Evolutionary conservation across 192 early-diverging fungal species (phyloP), one percentile per base, ranked within the genome.

Genomic region (Ambispora gerdemannii): DNA sequence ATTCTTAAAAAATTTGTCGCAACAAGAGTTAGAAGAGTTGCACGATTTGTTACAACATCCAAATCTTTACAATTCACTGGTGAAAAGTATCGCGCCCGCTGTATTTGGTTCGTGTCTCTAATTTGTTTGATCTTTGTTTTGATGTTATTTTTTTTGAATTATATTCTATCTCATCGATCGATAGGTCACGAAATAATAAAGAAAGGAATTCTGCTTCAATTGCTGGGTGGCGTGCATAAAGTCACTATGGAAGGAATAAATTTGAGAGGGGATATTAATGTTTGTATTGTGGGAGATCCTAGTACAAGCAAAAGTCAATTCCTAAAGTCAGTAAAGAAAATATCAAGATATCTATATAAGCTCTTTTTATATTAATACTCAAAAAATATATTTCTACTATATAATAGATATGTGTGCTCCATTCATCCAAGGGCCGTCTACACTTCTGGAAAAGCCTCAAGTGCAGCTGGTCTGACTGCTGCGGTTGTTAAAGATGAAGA

Each of bases 191-290:
- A 94, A 38, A 91, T 91, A 62, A 89, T 98, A 52, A 98, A 98
- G 81, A 94, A 96, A 65, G 96, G 95, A 33, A 79, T 98, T 35
- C 76, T 98, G 66, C 80, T 98, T 62, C 96, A 98, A 78, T 75
- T 98, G 43, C 81, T 97, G 68, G 95, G 97, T 47, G 97, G 97
- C 56, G 93, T 98, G 19, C 95, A 97, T 81, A 97, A 98, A 78
- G 75, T 77, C 24, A 97, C 95, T 0, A 83, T 84, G 30, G 95
- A 98, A 80, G 93, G 94, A 7, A 97, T 97, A 76, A 84, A 92
- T 75, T 81, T 98, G 19, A 90, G 97, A 78, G 97, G 97, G 61
- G 97, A 98, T 77, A 93, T 98, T 51, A 98, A 98, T 70, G 94
- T 98, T 11, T 97, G 95, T 67, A 84, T 98, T 64, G 95, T 98